Evolutionary conservation across 139 green algal species (phyloP), one percentile per base, ranked within the genome.

Genomic region (Deuterostichococcus epilithicus): DNA sequence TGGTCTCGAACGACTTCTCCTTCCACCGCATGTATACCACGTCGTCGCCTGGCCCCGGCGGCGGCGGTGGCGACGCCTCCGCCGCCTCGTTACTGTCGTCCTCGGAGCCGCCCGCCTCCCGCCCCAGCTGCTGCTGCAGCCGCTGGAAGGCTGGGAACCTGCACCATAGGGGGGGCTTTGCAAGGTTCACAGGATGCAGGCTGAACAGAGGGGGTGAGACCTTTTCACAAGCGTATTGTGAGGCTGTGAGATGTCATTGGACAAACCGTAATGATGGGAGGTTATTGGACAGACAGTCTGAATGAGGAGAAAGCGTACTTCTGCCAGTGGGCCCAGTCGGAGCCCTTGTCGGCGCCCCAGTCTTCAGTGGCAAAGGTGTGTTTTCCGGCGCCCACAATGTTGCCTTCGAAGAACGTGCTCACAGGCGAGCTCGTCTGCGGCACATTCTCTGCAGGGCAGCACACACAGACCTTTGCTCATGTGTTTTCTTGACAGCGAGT

Each of bases 1-100:
- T 88, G 26, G 35, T 84, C 26, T 92, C 78, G 80, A 96, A 96
- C 74, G 81, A 89, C 77, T 90, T 84, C 78, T 96, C 91, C 81
- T 96, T 96, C 89, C 90, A 95, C 25, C 91, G 78, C 91, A 95
- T 92, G 76, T 81, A 94, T 20, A 94, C 82, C 35, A 84, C 77
- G 20, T 74, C 52, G 34, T 88, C 77, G 1, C 36, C 13, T 32
- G 63, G 59, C 68, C 93, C 71, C 13, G 18, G 18, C 20, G 52
- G 68, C 26, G 25, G 65, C 10, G 74, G 90, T 78, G 78, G 80
- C 86, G 42, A 84, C 28, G 78, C 81, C 33, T 80, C 80, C 83
- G 79, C 77, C 87, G 85, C 37, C 83, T n/a, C n/a, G 60, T 80
- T 0, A 78, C 69, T 1, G 10, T 71, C 8, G 34, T 74, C 68